Base-by-base conservation (phyloP, 768 basidiomycete genomes). In the Gloeostereum incarnatum region DNA sequence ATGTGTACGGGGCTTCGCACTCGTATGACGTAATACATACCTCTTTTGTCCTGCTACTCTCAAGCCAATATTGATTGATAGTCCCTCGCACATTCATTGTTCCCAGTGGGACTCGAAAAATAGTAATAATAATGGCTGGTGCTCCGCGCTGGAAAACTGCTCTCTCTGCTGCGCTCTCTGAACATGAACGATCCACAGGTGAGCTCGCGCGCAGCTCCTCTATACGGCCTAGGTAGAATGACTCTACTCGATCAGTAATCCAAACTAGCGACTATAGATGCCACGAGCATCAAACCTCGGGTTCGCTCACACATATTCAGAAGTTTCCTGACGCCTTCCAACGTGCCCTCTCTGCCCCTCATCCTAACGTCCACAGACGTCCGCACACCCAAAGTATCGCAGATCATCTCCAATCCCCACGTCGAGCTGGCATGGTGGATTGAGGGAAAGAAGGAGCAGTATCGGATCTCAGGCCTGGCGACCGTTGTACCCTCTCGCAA, bases 401-500 rank as follows among this genome's bases (percentile, higher is more conserved):
- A 88, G 46, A 59, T 88, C 33, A 60, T 59, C 17, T 50, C 62
- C 25, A 64, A 63, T 40, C 51, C 66, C 7, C 54, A 62, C 30
- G 70, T 79, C 43, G 81, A 90, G 53, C 46, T 81, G 30, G 73
- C 67, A 8, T 90, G 82, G 78, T 92, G 86, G 84, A 69, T 79
- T 37, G 65, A 71, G 21, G 68, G 71, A 16, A 68, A 74, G 0
- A 55, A 68, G 37, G 78, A 85, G 51, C 89, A 93, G 49, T 89
- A 79, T 52, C 78, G 90, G 33, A 59, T 93, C 49, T 43, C 62
- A 0, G 87, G 79, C 1, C 55, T 54, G 10, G 73, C 71, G 16
- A 66, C 62, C 51, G 45, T 87, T 42, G 62, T 87, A 16, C 74
- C 82, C 1, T 48, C 63, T 0, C 69, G 73, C 0, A 44, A 50